A percentile compares a stretch with the other conserved stretches of the same genome.
phyloP scores from a whole-genome alignment of 2,329 filamentous ascomycete species.

The Colletotrichum sp. region DNA sequence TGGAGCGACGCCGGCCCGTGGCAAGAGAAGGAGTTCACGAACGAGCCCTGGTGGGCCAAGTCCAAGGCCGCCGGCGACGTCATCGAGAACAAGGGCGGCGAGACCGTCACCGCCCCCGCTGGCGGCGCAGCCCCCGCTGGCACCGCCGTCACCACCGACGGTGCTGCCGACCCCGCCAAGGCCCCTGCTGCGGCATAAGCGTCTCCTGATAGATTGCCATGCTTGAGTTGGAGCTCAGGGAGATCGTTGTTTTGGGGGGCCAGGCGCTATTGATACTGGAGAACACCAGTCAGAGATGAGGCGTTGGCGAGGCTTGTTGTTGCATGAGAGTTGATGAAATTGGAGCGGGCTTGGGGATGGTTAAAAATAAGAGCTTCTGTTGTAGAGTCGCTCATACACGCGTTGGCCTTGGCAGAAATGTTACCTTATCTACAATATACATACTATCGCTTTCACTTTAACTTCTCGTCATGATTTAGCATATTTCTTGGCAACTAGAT shows the following conservation, averaged over 20 bases:
- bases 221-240: background rate
- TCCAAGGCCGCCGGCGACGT: slow-evolving; percentile 39
- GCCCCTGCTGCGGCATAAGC: slow-evolving; percentile 36
- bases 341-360: background rate
- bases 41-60: slow-evolving; percentile 68
- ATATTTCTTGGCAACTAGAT: background rate
- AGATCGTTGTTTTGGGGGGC: slow-evolving; percentile 13
- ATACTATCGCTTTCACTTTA: slow-evolving; percentile 4
- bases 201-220: background rate
- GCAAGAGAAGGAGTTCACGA: slow-evolving; percentile 72
- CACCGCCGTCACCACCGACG: slow-evolving; percentile 30
- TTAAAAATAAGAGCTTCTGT: slow-evolving; percentile 18
- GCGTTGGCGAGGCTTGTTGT: slow-evolving; percentile 8
- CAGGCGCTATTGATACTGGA: slow-evolving; percentile 15
- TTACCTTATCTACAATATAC: slow-evolving; percentile 5
- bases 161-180: slow-evolving; percentile 31
- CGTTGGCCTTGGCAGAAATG: background rate
- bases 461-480: background rate
- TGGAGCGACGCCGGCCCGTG: slow-evolving; percentile 92
- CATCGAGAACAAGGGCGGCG: slow-evolving; percentile 44
- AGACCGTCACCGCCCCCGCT: slow-evolving; percentile 35
- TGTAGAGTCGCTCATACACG: slow-evolving; percentile 10
- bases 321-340: slow-evolving; percentile 2
- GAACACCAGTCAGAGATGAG: slow-evolving; percentile 18
- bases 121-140: slow-evolving; percentile 34